Percentiles rank a stretch among this genome's conserved stretches.
These are phyloP conservation scores for Aspergillus funiculosus DNA, from an alignment of 495 filamentous ascomycete species.

Conservation along the genomic window DNA sequence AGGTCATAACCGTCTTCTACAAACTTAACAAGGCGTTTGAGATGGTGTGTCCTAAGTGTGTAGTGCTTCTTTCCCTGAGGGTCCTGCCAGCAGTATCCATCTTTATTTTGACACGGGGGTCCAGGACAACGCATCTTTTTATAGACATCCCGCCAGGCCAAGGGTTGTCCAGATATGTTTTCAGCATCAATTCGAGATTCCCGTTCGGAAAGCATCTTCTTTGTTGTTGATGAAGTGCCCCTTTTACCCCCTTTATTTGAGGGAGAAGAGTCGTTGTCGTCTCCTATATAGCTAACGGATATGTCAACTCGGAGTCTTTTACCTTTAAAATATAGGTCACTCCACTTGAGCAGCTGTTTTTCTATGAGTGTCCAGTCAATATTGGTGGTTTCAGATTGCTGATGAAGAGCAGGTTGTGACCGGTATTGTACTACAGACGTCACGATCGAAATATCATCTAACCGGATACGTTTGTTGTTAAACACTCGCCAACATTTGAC, in stretches of 20 bases:
- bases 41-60: constrained; percentile 23
- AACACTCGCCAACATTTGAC: constrained; percentile 12
- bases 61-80: constrained; percentile 29
- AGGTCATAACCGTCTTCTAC: constrained; percentile 21
- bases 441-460: constrained; percentile 20
- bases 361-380: constrained; percentile 20
- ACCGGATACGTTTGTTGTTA: constrained; percentile 13
- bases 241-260: constrained; percentile 20
- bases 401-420: constrained; percentile 17
- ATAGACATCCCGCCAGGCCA: constrained; percentile 28
- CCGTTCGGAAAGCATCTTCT: constrained; percentile 19
- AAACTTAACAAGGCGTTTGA: constrained; percentile 23
- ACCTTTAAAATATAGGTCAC: constrained; percentile 13
- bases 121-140: constrained; percentile 25
- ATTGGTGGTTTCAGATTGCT: constrained; percentile 17
- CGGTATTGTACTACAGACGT: constrained; percentile 20
- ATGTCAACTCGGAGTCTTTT: constrained; percentile 23
- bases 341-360: constrained; percentile 21
- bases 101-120: constrained; percentile 18
- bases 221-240: constrained; percentile 17
- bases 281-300: constrained; percentile 20
- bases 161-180: constrained; percentile 16
- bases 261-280: not conserved
- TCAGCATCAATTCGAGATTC: constrained; percentile 24
- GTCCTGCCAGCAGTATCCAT: constrained; percentile 30